These are phyloP conservation scores for Suillus cothurnatus DNA, from an alignment of 768 basidiomycete species.

Conservation along the genomic window DNA sequence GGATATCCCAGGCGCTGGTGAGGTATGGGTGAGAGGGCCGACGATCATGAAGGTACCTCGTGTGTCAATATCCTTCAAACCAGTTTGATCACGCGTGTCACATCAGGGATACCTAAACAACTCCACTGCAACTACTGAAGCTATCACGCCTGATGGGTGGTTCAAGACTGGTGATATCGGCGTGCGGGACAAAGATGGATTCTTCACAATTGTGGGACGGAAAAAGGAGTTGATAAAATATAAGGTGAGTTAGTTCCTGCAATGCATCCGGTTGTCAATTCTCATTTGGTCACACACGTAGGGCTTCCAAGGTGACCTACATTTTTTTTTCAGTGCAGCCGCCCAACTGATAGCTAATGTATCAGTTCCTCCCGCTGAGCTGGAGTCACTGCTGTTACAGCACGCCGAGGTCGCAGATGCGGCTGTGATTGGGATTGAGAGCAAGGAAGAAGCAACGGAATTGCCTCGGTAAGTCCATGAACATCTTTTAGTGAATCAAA, in stretches of 20 bases:
- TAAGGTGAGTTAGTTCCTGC: slow-evolving; percentile 41
- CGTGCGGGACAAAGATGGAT: slow-evolving; percentile 65
- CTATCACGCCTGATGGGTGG: slow-evolving; percentile 77
- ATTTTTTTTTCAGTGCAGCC: background rate
- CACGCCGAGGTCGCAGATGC: slow-evolving; percentile 79
- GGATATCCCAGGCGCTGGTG: slow-evolving; percentile 54
- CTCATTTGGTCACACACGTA: slow-evolving; percentile 24
- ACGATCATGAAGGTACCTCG: slow-evolving; percentile 71
- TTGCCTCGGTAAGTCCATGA: slow-evolving; percentile 59
- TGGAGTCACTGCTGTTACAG: slow-evolving; percentile 74
- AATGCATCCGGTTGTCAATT: background rate
- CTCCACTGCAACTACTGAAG: slow-evolving; percentile 61
- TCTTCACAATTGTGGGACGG: slow-evolving; percentile 73
- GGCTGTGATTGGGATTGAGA: slow-evolving; percentile 78
- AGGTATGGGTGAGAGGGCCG: slow-evolving; percentile 81
- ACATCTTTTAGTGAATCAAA: background rate
- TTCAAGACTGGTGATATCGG: slow-evolving; percentile 90
- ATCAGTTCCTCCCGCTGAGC: slow-evolving; percentile 82
- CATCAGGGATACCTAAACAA: slow-evolving; percentile 77
- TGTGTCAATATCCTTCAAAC: background rate
- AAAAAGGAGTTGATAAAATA: slow-evolving; percentile 79
- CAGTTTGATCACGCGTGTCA: slow-evolving; percentile 1
- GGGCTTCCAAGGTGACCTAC: slow-evolving; percentile 70
- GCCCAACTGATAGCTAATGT: background rate
- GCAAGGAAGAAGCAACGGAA: slow-evolving; percentile 73